A percentile compares a stretch with the other conserved stretches of the same genome.
These are phyloP conservation scores for Penicillium diatomitis DNA, from an alignment of 495 filamentous ascomycete species.

Conservation along the genomic window DNA sequence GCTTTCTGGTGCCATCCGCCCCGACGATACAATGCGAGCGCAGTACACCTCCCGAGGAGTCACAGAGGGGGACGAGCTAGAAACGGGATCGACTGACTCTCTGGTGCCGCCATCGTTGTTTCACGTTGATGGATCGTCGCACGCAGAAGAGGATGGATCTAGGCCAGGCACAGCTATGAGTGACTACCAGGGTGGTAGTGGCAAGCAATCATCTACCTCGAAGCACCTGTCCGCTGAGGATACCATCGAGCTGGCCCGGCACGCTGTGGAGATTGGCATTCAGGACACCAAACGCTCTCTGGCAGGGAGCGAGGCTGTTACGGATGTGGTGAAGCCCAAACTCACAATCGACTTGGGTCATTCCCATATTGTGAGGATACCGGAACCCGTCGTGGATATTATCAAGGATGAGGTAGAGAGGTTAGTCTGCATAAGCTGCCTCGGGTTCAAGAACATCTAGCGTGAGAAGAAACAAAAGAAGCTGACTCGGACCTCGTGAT, in stretches of 20 bases:
- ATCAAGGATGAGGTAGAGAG: slow-evolving; percentile 90
- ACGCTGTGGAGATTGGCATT: slow-evolving; percentile 57
- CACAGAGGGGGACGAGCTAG: slow-evolving; percentile 24
- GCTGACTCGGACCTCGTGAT: too few species aligned
- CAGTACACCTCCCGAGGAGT: slow-evolving; percentile 26
- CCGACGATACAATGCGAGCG: slow-evolving; percentile 32
- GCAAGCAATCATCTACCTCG: slow-evolving; percentile 15
- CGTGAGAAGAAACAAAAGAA: too few species aligned
- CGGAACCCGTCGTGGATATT: slow-evolving; percentile 82
- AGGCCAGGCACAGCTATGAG: slow-evolving; percentile 23
- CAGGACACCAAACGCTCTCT: slow-evolving; percentile 60
- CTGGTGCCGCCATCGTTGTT: slow-evolving; percentile 14
- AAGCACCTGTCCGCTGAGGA: slow-evolving; percentile 33
- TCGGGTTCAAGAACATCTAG: too few species aligned
- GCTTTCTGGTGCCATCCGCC: slow-evolving; percentile 31
- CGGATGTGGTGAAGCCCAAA: slow-evolving; percentile 61
- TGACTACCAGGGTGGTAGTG: slow-evolving; percentile 12
- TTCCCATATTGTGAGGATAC: slow-evolving; percentile 68
- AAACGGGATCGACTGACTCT: slow-evolving; percentile 16
- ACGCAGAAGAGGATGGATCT: slow-evolving; percentile 25
- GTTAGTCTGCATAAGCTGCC: slow-evolving; percentile 28
- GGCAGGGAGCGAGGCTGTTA: slow-evolving; percentile 58
- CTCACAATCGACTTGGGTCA: slow-evolving; percentile 85
- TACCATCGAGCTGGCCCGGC: slow-evolving; percentile 48
- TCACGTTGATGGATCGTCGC: slow-evolving; percentile 20